A percentile compares a stretch with the other conserved stretches of the same genome.
Evolutionary conservation across 345 rosid species (phyloP).

Genomic region (Eutrema yunnanense): DNA sequence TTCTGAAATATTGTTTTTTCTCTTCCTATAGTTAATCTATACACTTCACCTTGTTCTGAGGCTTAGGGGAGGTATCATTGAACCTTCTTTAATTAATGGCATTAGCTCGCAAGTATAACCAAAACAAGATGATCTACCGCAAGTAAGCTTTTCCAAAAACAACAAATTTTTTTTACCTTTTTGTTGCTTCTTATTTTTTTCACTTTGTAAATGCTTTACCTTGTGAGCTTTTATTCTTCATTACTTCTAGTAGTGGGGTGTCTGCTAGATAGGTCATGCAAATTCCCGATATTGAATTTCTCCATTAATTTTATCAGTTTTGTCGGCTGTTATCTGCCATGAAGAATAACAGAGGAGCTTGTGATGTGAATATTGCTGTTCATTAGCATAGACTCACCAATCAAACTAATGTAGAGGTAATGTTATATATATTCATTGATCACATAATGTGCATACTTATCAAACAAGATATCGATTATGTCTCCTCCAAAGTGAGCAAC

Average conservation of each 20-base stretch:
- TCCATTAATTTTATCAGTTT: too few relatives aligned
- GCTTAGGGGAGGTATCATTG: conserved; percentile 76
- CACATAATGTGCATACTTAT: conserved; percentile 27
- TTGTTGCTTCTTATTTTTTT: too few relatives aligned
- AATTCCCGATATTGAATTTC: too few relatives aligned
- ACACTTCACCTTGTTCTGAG: conserved; percentile 69
- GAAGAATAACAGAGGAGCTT: background rate
- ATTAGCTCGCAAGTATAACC: conserved; percentile 63
- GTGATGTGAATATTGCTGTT: background rate
- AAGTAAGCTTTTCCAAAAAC: conserved; percentile 37
- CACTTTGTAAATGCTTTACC: background rate
- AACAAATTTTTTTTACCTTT: too few relatives aligned
- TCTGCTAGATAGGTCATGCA: too few relatives aligned
- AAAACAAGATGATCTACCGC: conserved; percentile 77
- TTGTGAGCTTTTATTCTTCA: background rate
- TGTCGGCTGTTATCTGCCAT: background rate
- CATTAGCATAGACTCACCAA: background rate
- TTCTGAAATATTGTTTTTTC: background rate
- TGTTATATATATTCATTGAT: background rate
- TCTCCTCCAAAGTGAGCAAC: background rate
- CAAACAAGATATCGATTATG: conserved; percentile 24
- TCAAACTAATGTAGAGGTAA: too few relatives aligned
- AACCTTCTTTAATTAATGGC: conserved; percentile 60
- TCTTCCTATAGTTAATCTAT: conserved; percentile 40
- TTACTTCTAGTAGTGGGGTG: too few relatives aligned